A percentile compares a stretch with the other conserved stretches of the same genome.
phyloP scores from a whole-genome alignment of 2,329 filamentous ascomycete genomes.

The Claviceps pusilla region DNA sequence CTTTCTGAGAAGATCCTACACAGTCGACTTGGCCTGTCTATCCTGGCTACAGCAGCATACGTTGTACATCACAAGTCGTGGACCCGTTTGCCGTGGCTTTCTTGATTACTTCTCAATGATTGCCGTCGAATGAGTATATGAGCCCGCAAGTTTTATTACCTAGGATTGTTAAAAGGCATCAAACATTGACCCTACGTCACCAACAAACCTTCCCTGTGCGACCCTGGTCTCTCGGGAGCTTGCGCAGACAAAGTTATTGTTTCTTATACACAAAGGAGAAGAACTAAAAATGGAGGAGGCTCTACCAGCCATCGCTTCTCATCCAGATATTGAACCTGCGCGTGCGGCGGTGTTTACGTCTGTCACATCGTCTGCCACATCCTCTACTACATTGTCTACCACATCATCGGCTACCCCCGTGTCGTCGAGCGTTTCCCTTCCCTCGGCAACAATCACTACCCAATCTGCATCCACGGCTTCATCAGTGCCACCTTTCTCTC shows the following conservation, averaged over 20 bases:
- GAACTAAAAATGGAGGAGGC: not conserved
- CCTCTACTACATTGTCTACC: not conserved
- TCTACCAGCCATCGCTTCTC: not conserved
- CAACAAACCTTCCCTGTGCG: not conserved
- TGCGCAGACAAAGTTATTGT: not conserved
- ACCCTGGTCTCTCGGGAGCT: not conserved
- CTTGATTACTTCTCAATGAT: not conserved
- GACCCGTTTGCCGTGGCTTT: not conserved
- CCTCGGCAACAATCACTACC: not conserved
- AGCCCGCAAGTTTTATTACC: not conserved
- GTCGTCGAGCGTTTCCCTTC: not conserved
- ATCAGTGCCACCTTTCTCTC: not conserved
- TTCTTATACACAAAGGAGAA: not conserved
- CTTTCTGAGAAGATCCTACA: not conserved
- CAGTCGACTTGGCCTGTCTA: not conserved
- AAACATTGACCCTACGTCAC: not conserved
- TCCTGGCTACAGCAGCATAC: not conserved
- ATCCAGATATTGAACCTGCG: not conserved
- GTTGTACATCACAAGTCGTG: not conserved
- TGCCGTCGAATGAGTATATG: not conserved
- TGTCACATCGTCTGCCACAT: too few species aligned
- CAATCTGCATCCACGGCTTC: not conserved
- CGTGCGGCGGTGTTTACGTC: not conserved
- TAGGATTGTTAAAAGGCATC: not conserved
- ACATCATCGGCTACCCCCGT: not conserved